Conservation (phyloP, 768 basidiomycete genomes). For the Suillus brevipes region DNA sequence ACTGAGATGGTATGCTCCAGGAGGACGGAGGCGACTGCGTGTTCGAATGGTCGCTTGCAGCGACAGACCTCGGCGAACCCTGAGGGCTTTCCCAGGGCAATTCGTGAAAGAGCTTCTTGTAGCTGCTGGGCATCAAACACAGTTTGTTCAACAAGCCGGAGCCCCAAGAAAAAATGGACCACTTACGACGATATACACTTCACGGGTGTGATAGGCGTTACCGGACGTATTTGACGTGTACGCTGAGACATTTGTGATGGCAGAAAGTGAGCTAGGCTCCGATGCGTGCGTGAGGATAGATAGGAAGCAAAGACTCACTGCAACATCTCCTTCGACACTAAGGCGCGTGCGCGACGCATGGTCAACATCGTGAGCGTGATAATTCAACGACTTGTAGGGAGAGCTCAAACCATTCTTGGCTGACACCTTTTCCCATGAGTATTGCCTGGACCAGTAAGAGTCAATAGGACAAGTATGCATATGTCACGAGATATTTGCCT, state of each 20-base stretch:
- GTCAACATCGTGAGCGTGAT: slow-evolving; percentile 32
- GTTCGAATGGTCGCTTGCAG: slow-evolving; percentile 49
- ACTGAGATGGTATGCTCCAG: slow-evolving; percentile 38
- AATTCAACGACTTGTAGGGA: slow-evolving; percentile 36
- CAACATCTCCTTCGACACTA: slow-evolving; percentile 29
- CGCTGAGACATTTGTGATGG: slow-evolving; percentile 19
- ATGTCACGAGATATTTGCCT: slow-evolving; percentile 26
- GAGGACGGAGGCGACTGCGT: slow-evolving; percentile 46
- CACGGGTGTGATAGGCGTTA: slow-evolving; percentile 37
- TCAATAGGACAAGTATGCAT: slow-evolving; percentile 32
- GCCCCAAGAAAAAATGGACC: slow-evolving; percentile 12
- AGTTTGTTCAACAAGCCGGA: slow-evolving; percentile 14
- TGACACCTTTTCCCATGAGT: slow-evolving; percentile 37
- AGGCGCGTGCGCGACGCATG: slow-evolving; percentile 20
- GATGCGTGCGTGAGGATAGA: slow-evolving; percentile 8
- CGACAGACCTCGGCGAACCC: slow-evolving; percentile 32
- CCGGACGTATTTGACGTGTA: slow-evolving; percentile 32
- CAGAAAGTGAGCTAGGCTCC: slow-evolving; percentile 16
- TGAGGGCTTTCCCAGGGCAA: slow-evolving; percentile 30
- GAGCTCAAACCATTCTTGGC: slow-evolving; percentile 39
- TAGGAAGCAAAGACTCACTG: slow-evolving; percentile 22
- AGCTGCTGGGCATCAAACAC: slow-evolving; percentile 22
- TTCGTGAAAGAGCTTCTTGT: slow-evolving; percentile 35
- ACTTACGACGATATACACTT: slow-evolving; percentile 35
- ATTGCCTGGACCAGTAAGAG: slow-evolving; percentile 32